Base-by-base conservation (phyloP, 805 yeast genomes). In the Wickerhamomyces subpelliculosus region DNA sequence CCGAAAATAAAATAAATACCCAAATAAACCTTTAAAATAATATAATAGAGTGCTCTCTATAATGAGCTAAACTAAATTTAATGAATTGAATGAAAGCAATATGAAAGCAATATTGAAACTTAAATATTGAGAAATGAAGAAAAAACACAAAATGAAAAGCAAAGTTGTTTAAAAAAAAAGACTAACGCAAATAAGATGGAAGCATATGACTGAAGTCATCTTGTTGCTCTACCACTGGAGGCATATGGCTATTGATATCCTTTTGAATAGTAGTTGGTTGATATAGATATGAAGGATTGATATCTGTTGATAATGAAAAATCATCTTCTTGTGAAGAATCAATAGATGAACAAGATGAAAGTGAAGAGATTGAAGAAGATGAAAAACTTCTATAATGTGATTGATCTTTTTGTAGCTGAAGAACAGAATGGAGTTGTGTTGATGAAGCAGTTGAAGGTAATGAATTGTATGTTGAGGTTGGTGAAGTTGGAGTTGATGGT, bases 301-400 rank as follows among this genome's bases (percentile, higher is more conserved):
- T 27, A 11, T 27, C 31, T 17, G 31, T 27, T 4, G 31, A 27
- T 9, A 27, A 16, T 11, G 10, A 9, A 4, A 10, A 9, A 4
- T 27, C 31, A 16, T 27, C n/a, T 4, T 17, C 20, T 16, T 31
- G 31, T 12, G 35, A 16, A 14, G 43, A 33, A 13, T 32, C 27
- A 8, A 25, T 4, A 12, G 45, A 36, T 6, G 38, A 26, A 10
- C 26, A 35, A 8, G 48, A 45, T 4, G 34, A 18, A 3, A 37
- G 27, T 3, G 50, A 44, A 3, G 48, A 44, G 2, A 39, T 31
- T 2, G 48, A 42, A 6, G 48, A 38, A 11, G 42, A 29, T 3
- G 48, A 46, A 12, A 32, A 8, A 12, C 39, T 36, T 38, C 47
- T 45, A 19, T 34, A 35, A 32, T 38, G 47, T 21, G 22, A 46